phyloP scores from a whole-genome alignment of 2,329 filamentous ascomycete genomes.

The Cladobotryum protrusum region DNA sequence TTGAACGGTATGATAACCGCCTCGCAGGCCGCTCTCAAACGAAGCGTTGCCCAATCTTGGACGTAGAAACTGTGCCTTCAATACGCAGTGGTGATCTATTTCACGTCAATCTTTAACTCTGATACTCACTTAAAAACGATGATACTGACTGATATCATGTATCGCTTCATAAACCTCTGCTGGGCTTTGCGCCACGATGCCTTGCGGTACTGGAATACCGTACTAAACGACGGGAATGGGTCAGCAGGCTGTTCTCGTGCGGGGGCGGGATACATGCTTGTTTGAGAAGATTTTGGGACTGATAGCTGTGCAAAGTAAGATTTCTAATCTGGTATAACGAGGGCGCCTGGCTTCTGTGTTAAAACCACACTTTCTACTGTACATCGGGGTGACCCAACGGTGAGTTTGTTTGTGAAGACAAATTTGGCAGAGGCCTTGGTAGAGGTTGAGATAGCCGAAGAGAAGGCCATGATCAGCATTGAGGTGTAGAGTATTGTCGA shows the following conservation, averaged over 20 bases:
- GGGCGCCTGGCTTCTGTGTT: background rate
- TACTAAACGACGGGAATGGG: constrained; percentile 15
- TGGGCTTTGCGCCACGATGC: constrained; percentile 15
- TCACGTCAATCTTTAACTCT: too few relatives aligned
- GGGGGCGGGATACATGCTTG: constrained; percentile 13
- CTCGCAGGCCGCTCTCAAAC: constrained; percentile 11
- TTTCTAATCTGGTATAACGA: constrained; percentile 3
- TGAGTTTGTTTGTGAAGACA: background rate
- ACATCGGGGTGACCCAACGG: background rate
- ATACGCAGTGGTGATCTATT: constrained; percentile 17
- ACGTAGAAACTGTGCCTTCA: constrained; percentile 24
- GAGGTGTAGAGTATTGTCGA: background rate
- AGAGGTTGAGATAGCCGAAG: background rate
- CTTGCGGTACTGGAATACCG: constrained; percentile 20
- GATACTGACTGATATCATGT: constrained; percentile 18
- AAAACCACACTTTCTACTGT: too few relatives aligned
- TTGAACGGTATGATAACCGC: constrained; percentile 10
- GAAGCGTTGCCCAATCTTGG: constrained; percentile 9
- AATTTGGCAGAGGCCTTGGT: background rate
- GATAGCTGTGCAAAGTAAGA: constrained; percentile 23
- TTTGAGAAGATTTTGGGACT: constrained; percentile 22
- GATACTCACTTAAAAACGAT: too few relatives aligned
- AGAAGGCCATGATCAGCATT: background rate
- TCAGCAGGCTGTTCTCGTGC: background rate
- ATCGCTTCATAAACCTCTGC: constrained; percentile 18